A percentile compares a stretch with the other conserved stretches of the same genome.
phyloP scores from a whole-genome alignment of 2,329 filamentous ascomycete species.

The Leptosphaerulina australis region DNA sequence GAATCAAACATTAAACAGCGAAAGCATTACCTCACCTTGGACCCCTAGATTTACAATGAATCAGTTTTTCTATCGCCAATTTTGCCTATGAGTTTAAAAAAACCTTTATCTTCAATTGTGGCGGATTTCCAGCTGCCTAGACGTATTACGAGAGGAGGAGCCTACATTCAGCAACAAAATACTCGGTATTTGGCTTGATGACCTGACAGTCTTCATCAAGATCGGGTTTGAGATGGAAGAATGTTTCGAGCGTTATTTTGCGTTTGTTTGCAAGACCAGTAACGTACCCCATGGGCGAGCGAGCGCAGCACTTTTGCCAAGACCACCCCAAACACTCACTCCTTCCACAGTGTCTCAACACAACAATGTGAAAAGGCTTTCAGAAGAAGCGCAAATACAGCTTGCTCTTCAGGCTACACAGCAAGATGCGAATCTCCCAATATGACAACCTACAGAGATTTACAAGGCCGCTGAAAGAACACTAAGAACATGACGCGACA shows the following conservation, averaged over 20 bases:
- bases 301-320: no score
- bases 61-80: background rate
- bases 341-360: background rate
- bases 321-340: background rate
- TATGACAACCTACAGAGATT: no score
- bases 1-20: slow-evolving; percentile 11
- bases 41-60: background rate
- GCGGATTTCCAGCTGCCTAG: no score
- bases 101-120: no score
- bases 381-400: background rate
- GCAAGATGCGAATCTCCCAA: no score
- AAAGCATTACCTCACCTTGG: background rate
- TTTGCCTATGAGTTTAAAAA: background rate
- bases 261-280: slow-evolving; percentile 26
- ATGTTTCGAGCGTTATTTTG: slow-evolving; percentile 27
- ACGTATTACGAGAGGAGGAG: background rate
- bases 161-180: background rate
- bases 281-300: no score
- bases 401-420: no score
- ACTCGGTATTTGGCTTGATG: background rate
- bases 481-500: background rate
- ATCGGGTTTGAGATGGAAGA: slow-evolving; percentile 37
- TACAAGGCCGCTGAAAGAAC: no score
- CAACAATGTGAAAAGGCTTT: background rate
- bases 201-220: background rate